Conservation (phyloP, 805 yeast species). For the Nakazawaea peltata region DNA sequence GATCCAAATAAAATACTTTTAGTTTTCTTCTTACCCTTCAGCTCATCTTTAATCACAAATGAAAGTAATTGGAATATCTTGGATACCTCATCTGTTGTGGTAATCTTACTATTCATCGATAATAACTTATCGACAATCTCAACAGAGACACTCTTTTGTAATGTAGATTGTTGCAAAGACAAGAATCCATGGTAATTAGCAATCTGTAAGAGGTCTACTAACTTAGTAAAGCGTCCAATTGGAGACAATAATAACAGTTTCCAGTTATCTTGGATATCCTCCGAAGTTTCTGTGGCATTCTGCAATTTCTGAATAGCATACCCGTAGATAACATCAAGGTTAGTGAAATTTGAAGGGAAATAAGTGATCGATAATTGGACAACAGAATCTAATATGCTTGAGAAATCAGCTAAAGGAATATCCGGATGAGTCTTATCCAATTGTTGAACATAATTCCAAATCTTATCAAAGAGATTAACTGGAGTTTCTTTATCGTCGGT, state of each 20-base stretch:
- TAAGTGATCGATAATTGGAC: slow-evolving; percentile 56
- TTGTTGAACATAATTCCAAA: slow-evolving; percentile 57
- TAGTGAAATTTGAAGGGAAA: slow-evolving; percentile 52
- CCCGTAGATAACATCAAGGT: slow-evolving; percentile 54
- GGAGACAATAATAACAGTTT: slow-evolving; percentile 40
- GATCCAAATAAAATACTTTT: slow-evolving; percentile 19
- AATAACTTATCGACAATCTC: slow-evolving; percentile 55
- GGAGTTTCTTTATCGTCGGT: background rate
- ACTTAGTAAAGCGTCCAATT: slow-evolving; percentile 31
- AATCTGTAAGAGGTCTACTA: slow-evolving; percentile 34
- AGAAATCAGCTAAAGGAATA: slow-evolving; percentile 57
- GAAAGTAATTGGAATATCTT: slow-evolving; percentile 52
- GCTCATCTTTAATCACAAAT: slow-evolving; percentile 35
- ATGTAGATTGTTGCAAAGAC: slow-evolving; percentile 37
- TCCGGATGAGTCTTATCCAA: slow-evolving; percentile 54
- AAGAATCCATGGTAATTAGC: slow-evolving; percentile 47
- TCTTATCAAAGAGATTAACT: slow-evolving; percentile 42
- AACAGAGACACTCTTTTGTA: slow-evolving; percentile 51
- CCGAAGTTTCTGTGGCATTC: slow-evolving; percentile 15
- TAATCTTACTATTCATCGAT: slow-evolving; percentile 26
- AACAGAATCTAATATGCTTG: slow-evolving; percentile 57
- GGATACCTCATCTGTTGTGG: slow-evolving; percentile 41
- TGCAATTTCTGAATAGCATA: slow-evolving; percentile 37
- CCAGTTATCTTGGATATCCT: slow-evolving; percentile 29
- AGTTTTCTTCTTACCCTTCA: slow-evolving; percentile 18